phyloP scores from a whole-genome alignment of 768 basidiomycete species.

The Mycena alexandri region DNA sequence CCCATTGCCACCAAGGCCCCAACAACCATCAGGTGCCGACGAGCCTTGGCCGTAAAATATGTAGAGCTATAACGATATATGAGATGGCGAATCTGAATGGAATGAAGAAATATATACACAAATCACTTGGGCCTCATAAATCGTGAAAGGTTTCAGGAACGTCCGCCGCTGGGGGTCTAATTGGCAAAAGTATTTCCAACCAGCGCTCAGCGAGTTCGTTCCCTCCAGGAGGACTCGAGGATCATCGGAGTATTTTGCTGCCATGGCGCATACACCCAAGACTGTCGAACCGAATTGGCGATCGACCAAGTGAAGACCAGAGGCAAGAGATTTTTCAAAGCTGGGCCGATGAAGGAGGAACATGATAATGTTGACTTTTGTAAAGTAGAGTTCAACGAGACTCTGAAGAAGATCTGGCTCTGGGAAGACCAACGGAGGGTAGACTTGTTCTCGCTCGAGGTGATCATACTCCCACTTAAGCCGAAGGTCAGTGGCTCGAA shows the following conservation, averaged over 20 bases:
- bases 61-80: constrained; percentile 48
- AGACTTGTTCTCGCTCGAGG: constrained; percentile 6
- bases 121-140: constrained; percentile 71
- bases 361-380: constrained; percentile 50
- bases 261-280: constrained; percentile 66
- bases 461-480: constrained; percentile 37
- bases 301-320: constrained; percentile 55
- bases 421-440: constrained; percentile 50
- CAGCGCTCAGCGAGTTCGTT: constrained; percentile 50
- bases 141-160: constrained; percentile 59
- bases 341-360: constrained; percentile 66
- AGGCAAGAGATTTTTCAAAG: constrained; percentile 58
- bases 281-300: constrained; percentile 58
- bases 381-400: constrained; percentile 68
- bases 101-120: constrained; percentile 46
- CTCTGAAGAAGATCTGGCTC: constrained; percentile 51
- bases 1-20: constrained; percentile 67
- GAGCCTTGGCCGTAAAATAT: constrained; percentile 58
- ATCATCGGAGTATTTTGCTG: constrained; percentile 59
- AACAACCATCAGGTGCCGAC: constrained; percentile 60
- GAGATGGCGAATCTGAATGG: background rate
- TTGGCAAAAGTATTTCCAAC: constrained; percentile 62
- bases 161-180: constrained; percentile 63
- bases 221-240: constrained; percentile 48
- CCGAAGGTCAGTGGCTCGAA: background rate